Conservation (phyloP, 2,329 filamentous ascomycete genomes). For the Ceratocystis destructans region DNA sequence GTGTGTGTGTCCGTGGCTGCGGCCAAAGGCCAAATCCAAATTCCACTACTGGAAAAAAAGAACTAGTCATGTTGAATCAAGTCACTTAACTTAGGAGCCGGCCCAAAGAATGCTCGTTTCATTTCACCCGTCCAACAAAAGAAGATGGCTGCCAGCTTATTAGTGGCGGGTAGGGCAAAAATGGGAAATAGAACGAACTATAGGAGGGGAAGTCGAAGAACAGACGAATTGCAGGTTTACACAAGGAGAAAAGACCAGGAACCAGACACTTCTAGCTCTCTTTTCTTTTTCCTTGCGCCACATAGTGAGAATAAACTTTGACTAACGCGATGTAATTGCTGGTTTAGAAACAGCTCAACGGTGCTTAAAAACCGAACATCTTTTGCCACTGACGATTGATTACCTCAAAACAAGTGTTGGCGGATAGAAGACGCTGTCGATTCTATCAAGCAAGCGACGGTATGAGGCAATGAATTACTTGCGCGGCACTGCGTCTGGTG, state of each 20-base stretch:
- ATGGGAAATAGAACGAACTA: neutral
- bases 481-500: neutral
- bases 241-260: neutral
- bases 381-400: neutral
- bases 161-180: conserved; percentile 2
- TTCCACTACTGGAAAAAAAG: neutral
- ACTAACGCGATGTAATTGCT: neutral
- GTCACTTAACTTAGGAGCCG: neutral
- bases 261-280: conserved; percentile 1
- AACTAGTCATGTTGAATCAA: neutral
- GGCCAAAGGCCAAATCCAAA: neutral
- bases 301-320: neutral
- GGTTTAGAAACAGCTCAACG: neutral
- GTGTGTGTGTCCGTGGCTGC: neutral
- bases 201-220: neutral
- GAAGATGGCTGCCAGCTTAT: neutral
- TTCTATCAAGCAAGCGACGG: neutral
- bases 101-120: neutral
- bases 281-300: neutral
- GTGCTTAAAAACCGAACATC: neutral
- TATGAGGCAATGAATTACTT: neutral
- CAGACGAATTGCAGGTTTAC: neutral
- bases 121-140: neutral
- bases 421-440: neutral
- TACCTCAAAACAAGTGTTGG: neutral